Conservation (phyloP, 2,329 filamentous ascomycete species). For the Aspergillus thermomutatus region DNA sequence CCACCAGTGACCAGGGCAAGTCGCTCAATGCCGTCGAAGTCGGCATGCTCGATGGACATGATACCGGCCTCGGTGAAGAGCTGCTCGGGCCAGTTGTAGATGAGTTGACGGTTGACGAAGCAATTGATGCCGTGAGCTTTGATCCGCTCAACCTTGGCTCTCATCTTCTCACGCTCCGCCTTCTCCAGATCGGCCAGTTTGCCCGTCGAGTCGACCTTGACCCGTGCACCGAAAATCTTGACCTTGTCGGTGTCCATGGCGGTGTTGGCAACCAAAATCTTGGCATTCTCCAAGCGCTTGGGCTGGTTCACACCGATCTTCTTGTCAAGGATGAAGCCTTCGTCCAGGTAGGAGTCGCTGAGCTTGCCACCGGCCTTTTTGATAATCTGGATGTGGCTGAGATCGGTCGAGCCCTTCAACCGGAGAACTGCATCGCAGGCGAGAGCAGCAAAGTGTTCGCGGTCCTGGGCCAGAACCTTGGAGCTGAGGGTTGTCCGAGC, state of each 20-base stretch:
- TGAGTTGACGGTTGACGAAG: conserved; percentile 98
- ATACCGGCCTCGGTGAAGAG: conserved; percentile 97
- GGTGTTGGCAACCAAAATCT: conserved; percentile 96
- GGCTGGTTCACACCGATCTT: conserved; percentile 99
- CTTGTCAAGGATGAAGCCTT: conserved; percentile 98
- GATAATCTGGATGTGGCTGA: conserved; percentile 98
- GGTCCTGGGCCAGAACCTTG: conserved; percentile 92
- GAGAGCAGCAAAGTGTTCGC: conserved; percentile 83
- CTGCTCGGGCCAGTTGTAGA: conserved; percentile 99
- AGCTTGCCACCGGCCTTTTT: conserved; percentile 99
- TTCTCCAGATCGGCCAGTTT: conserved; percentile 98
- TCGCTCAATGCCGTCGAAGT: conserved; percentile 97
- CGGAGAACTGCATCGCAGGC: conserved; percentile 89
- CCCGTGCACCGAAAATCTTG: conserved; percentile 96
- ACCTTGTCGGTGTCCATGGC: conserved; percentile 99
- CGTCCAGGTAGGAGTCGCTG: conserved; percentile 94
- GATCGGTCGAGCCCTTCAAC: conserved; percentile 83
- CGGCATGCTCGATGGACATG: conserved; percentile 97
- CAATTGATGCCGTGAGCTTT: conserved; percentile 99
- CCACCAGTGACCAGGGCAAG: conserved; percentile 92
- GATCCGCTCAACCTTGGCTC: conserved; percentile 97
- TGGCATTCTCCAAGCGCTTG: conserved; percentile 94
- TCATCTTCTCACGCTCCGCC: conserved; percentile 99
- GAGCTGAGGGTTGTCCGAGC: conserved; percentile 94
- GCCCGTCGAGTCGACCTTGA: conserved; percentile 93